Evolutionary conservation across 495 filamentous ascomycete genomes (phyloP), one percentile per base, ranked within the genome.

Genomic region (Sporormia fimetaria): DNA sequence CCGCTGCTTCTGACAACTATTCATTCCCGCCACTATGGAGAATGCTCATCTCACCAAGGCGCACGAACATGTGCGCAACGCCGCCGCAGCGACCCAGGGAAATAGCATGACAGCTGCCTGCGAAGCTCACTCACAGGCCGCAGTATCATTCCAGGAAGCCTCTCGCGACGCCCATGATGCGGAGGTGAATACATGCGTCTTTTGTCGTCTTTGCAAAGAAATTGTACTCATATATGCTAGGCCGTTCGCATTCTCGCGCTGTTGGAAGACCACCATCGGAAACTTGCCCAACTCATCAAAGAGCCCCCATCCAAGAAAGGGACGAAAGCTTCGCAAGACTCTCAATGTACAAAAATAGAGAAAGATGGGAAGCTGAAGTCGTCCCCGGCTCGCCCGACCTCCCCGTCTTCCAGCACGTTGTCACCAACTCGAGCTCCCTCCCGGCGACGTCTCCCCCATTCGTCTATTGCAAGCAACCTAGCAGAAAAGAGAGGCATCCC

Each of bases 391-490:
- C 41, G 48, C 12, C 24, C 48, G 54, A 43, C 54, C 43, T 52
- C 60, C 47, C 15, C 67, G 61, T 33, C 64, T 8, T 18, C 38
- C 7, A 29, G 23, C 11, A 28, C 44, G 18, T 45, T 45, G 12
- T 46, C 68, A 29, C 64, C 65, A 27, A 69, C 68, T 42, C 66
- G 56, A 21, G 51, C 56, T 21, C 66, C 57, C 57, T 65, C 58
- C 56, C 67, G 49, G 55, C 79, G 62, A 50, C 64, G 67, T 51
- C 72, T 56, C 37, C 69, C 52, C 49, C 75, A 78, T 4, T 87
- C 87, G 0, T 92, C 87, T 3, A 92, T 94, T 40, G 88, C 85
- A 24, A 94, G 77, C 56, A 92, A 94, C 50, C 65, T 95, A 6
- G 87, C 87, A 0, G 86, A 83, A 2, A 87, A 86, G 4, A 69